Evolutionary conservation across 306 rosid genomes (phyloP).

Genomic region (Acmispon strigosus): DNA sequence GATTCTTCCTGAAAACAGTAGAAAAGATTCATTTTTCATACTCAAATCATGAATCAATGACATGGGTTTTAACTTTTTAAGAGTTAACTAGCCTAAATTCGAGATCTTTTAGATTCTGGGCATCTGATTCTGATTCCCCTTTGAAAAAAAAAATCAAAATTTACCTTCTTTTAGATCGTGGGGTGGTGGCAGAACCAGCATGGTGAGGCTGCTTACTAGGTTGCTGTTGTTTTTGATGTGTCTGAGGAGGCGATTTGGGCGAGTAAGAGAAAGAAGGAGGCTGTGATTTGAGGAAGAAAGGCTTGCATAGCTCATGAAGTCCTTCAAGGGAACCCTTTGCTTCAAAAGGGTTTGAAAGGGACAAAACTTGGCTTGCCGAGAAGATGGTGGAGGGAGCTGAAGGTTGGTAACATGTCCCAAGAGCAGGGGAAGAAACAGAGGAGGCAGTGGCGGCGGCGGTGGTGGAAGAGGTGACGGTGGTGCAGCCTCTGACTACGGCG

Average conservation of each 20-base stretch:
- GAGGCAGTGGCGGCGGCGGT: constrained; percentile 1
- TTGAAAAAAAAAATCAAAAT: not conserved
- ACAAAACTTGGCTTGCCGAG: constrained; percentile 9
- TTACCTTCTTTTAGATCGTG: constrained; percentile 82
- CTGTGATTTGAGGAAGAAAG: constrained; percentile 60
- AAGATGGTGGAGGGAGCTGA: no score
- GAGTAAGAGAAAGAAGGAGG: constrained; percentile 24
- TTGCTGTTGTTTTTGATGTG: constrained; percentile 16
- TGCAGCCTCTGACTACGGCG: constrained; percentile 83
- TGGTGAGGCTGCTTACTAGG: constrained; percentile 27
- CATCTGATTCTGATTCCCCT: not conserved
- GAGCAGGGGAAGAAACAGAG: not conserved
- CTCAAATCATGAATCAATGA: not conserved
- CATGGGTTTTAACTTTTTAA: not conserved
- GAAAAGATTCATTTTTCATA: not conserved
- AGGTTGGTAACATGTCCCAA: no score
- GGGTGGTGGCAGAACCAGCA: constrained; percentile 35
- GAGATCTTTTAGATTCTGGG: not conserved
- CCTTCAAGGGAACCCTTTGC: constrained; percentile 35
- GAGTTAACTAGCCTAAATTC: not conserved
- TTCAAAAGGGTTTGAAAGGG: constrained; percentile 46
- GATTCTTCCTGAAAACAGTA: constrained; percentile 67
- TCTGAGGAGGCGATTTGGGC: constrained; percentile 25
- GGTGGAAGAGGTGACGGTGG: constrained; percentile 21
- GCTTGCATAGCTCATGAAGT: constrained; percentile 80